A percentile compares a stretch with the other conserved stretches of the same genome.
phyloP scores from a whole-genome alignment of 768 basidiomycete species.

The Phlebiopsis flavidoalba region DNA sequence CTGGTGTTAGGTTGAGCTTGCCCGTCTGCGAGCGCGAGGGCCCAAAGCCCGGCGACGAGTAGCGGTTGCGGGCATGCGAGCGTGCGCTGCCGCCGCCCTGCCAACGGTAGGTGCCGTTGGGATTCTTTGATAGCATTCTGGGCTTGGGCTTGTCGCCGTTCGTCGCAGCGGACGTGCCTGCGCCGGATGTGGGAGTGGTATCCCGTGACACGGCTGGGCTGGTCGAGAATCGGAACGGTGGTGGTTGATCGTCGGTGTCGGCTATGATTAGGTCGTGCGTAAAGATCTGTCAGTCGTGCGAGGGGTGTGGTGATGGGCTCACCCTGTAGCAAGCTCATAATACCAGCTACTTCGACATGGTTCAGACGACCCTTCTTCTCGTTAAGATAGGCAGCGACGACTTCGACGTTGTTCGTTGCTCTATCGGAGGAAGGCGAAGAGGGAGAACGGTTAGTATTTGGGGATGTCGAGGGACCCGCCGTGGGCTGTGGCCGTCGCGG shows the following conservation, averaged over 20 bases:
- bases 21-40: slow-evolving; percentile 40
- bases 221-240: slow-evolving; percentile 62
- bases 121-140: slow-evolving; percentile 60
- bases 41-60: slow-evolving; percentile 69
- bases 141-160: slow-evolving; percentile 23
- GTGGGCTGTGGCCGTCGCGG: not conserved
- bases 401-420: slow-evolving; percentile 38
- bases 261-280: slow-evolving; percentile 4
- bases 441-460: not conserved
- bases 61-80: slow-evolving; percentile 49
- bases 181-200: slow-evolving; percentile 30
- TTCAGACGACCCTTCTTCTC: slow-evolving; percentile 47
- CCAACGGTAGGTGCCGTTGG: slow-evolving; percentile 71
- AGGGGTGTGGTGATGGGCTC: slow-evolving; percentile 19
- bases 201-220: slow-evolving; percentile 34
- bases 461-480: not conserved
- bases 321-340: slow-evolving; percentile 48
- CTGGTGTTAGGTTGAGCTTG: slow-evolving; percentile 37
- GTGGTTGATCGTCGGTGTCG: slow-evolving; percentile 33
- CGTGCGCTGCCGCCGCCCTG: slow-evolving; percentile 74
- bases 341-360: slow-evolving; percentile 46
- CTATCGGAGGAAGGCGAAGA: not conserved
- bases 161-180: slow-evolving; percentile 17
- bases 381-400: slow-evolving; percentile 43
- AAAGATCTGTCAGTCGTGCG: not conserved